Conservation (phyloP, 1,284 basidiomycete species). For the Melampsora americana region DNA sequence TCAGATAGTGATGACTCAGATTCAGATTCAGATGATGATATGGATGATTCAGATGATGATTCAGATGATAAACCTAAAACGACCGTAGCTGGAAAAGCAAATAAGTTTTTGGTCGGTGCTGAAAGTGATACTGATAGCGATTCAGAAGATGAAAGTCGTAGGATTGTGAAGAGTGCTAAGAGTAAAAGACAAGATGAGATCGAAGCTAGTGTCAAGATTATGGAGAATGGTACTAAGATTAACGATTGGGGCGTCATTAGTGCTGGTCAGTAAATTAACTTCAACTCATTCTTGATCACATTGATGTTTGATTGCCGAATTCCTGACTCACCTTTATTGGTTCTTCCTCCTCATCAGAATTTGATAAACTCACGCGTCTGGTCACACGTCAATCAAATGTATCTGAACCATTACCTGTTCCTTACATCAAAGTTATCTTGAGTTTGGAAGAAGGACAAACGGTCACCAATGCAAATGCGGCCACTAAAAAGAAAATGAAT, state of each 20-base stretch:
- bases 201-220: conserved; percentile 78
- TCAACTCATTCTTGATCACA: conserved; percentile 35
- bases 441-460: conserved; percentile 75
- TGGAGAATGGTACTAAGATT: conserved; percentile 93
- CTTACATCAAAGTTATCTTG: conserved; percentile 75
- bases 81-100: conserved; percentile 55
- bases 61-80: conserved; percentile 57
- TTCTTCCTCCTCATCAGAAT: conserved; percentile 66
- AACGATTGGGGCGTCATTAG: conserved; percentile 94
- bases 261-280: conserved; percentile 61
- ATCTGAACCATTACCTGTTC: conserved; percentile 79
- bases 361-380: conserved; percentile 89
- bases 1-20: conserved; percentile 58
- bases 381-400: conserved; percentile 72
- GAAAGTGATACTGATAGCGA: conserved; percentile 63
- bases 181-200: conserved; percentile 85
- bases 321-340: not conserved
- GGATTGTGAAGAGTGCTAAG: conserved; percentile 76
- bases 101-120: conserved; percentile 59
- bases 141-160: conserved; percentile 68
- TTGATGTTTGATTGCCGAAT: not conserved
- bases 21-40: conserved; percentile 54
- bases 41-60: conserved; percentile 53
- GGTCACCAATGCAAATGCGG: conserved; percentile 75
- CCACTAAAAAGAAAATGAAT: conserved; percentile 90